These are phyloP conservation scores for Melaleuca quinquenervia DNA, from an alignment of 345 rosid species.

Conservation along the genomic window DNA sequence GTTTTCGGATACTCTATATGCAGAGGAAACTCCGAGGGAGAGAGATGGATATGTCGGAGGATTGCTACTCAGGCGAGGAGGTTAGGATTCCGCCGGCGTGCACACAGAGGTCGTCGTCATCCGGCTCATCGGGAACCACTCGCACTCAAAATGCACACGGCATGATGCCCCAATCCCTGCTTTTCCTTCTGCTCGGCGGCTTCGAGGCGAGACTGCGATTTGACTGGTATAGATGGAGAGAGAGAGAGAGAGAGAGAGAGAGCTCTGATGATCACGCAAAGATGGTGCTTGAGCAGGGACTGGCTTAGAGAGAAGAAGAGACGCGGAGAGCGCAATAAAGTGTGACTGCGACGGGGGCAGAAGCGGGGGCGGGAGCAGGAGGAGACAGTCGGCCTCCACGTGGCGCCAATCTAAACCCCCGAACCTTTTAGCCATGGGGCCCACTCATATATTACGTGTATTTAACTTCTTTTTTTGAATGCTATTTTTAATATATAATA, in stretches of 20 bases:
- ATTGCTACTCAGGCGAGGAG: not conserved
- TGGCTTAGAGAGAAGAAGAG: not conserved
- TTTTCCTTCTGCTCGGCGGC: not conserved
- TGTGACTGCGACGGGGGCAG: not conserved
- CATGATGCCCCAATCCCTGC: not conserved
- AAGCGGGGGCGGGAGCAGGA: not conserved
- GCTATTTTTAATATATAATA: rapidly evolving
- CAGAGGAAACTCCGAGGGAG: not conserved
- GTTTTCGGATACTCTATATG: not conserved
- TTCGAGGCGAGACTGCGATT: not conserved
- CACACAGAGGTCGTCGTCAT: not conserved
- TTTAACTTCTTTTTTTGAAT: too few species aligned
- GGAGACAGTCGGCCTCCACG: not conserved
- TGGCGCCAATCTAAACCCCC: not conserved
- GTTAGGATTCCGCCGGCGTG: not conserved
- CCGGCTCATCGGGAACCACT: not conserved
- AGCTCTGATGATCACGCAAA: not conserved
- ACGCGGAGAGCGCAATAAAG: not conserved
- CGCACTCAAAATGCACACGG: not conserved
- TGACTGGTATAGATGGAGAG: not conserved
- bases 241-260: not conserved
- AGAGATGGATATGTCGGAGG: not conserved
- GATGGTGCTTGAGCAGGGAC: not conserved
- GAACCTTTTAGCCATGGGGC: too few species aligned
- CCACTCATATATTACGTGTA: too few species aligned